phyloP scores from a whole-genome alignment of 257 asterid genomes.

The Henckelia pumila region DNA sequence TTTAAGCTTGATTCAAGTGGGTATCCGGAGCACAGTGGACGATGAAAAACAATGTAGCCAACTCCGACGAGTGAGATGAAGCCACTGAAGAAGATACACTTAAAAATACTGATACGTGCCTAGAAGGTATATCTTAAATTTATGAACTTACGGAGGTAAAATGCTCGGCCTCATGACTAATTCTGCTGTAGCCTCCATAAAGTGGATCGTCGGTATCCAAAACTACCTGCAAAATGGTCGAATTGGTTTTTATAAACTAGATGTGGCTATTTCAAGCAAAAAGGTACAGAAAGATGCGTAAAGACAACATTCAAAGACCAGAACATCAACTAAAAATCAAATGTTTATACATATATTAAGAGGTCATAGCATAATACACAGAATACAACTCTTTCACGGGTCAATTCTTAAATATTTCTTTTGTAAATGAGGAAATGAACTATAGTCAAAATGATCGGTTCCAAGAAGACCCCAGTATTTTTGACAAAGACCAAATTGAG shows the following conservation, averaged over 20 bases:
- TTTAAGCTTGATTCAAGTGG: background rate
- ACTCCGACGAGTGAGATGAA: background rate
- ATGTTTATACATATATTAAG: background rate
- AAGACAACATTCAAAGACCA: background rate
- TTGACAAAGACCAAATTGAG: background rate
- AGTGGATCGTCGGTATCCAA: slow-evolving; percentile 42
- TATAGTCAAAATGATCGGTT: background rate
- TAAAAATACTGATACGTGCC: background rate
- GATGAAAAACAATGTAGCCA: background rate
- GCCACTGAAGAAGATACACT: background rate
- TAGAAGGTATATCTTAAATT: background rate
- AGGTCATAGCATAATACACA: background rate
- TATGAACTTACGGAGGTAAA: slow-evolving; percentile 39
- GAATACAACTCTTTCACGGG: too few species aligned
- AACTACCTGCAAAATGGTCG: slow-evolving; percentile 32
- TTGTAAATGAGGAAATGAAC: background rate
- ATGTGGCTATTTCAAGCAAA: background rate
- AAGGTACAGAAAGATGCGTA: background rate
- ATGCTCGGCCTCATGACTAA: slow-evolving; percentile 39
- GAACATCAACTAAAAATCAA: background rate
- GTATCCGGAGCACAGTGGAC: background rate
- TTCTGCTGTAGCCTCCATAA: slow-evolving; percentile 49
- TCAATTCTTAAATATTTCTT: background rate
- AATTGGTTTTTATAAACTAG: slow-evolving; percentile 2
- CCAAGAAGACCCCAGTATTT: background rate